Percentiles rank a stretch among this genome's conserved stretches.
Conservation (phyloP, 306 rosid genomes). For the Begonia masoniana region DNA sequence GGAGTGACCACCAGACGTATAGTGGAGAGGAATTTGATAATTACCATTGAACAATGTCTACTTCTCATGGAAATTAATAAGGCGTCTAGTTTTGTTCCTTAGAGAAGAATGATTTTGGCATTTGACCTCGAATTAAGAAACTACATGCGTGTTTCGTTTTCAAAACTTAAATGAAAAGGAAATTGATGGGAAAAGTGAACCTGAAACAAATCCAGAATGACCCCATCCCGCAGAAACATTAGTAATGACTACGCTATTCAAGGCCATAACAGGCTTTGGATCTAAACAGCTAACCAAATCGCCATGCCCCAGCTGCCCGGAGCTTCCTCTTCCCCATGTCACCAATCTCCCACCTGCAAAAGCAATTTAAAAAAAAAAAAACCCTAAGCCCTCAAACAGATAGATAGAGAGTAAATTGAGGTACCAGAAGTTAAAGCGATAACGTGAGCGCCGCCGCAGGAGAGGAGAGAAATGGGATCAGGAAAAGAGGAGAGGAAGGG, state of each 20-base stretch:
- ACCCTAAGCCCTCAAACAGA: neutral
- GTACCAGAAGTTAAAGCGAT: conserved; percentile 61
- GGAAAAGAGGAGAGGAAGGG: conserved; percentile 22
- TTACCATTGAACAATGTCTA: no score
- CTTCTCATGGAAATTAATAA: no score
- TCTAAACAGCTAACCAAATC: conserved; percentile 27
- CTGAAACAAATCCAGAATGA: conserved; percentile 92
- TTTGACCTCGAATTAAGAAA: no score
- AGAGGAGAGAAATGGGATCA: conserved; percentile 34
- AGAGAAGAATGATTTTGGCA: no score
- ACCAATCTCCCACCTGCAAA: conserved; percentile 55
- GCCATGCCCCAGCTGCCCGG: conserved; percentile 77
- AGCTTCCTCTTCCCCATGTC: conserved; percentile 84
- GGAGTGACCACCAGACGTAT: no score
- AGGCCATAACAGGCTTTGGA: conserved; percentile 43
- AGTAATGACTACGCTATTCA: conserved; percentile 34
- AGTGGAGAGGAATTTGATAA: no score
- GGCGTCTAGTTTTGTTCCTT: no score
- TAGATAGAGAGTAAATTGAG: neutral
- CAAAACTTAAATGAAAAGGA: no score
- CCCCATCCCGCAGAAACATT: conserved; percentile 90
- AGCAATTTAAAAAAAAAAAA: neutral
- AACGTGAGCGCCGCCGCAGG: conserved; percentile 91
- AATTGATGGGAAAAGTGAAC: conserved; percentile 13
- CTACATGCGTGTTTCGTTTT: no score